Evolutionary conservation across 441 rosid genomes (phyloP).

Genomic region (Croton laevigatus): DNA sequence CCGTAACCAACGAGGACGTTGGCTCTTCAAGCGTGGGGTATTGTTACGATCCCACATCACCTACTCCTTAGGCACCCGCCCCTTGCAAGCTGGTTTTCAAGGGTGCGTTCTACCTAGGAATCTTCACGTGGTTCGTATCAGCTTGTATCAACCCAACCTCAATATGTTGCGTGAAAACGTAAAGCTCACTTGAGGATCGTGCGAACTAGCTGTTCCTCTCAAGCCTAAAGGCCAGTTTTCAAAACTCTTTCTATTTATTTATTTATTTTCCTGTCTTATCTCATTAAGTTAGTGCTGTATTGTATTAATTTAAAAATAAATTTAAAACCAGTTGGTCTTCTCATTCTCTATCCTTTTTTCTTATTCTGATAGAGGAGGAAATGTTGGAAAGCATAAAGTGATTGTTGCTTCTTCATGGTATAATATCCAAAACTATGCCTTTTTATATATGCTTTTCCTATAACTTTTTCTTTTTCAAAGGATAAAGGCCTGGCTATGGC

Average conservation of each 20-base stretch:
- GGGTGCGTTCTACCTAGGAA: no score
- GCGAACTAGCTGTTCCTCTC: slow-evolving; percentile 80
- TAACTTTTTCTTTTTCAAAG: not conserved
- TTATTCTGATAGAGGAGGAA: not conserved
- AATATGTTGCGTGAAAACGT: slow-evolving; percentile 55
- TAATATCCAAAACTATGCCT: not conserved
- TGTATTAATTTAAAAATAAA: not conserved
- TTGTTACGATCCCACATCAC: no score
- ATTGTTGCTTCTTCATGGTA: not conserved
- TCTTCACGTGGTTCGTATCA: no score
- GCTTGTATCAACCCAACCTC: slow-evolving; percentile 67
- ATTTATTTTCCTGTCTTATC: not conserved
- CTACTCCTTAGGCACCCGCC: no score
- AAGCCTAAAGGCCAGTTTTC: slow-evolving; percentile 62
- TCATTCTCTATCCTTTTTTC: not conserved
- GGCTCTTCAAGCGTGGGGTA: no score
- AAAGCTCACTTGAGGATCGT: slow-evolving; percentile 74
- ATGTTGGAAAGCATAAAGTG: not conserved
- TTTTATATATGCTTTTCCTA: not conserved
- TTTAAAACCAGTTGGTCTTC: not conserved
- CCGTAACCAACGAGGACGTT: no score
- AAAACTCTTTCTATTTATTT: not conserved
- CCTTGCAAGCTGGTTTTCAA: no score
- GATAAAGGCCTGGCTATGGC: not conserved
- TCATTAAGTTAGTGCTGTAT: not conserved